These are phyloP conservation scores for Phytophthora agathidicida DNA, from an alignment of 352 stramenopile species.

Conservation along the genomic window DNA sequence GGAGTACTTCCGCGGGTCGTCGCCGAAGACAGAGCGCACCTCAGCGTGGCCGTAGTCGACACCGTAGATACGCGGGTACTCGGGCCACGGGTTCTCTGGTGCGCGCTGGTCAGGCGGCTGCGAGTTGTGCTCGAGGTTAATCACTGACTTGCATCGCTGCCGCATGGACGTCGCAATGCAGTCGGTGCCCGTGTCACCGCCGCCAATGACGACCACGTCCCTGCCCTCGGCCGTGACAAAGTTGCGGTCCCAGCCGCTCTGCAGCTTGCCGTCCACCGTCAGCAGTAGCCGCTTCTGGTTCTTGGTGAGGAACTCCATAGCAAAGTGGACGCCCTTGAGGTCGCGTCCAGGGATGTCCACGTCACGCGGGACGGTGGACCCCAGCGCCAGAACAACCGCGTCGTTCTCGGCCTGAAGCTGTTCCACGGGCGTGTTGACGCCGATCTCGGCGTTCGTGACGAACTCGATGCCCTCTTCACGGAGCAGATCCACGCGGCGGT, in stretches of 20 bases:
- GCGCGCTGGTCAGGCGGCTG: conserved; percentile 91
- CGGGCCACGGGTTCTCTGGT: conserved; percentile 96
- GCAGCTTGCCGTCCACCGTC: conserved; percentile 94
- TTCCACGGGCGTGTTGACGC: conserved; percentile 83
- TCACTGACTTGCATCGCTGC: conserved; percentile 95
- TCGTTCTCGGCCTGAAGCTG: conserved; percentile 83
- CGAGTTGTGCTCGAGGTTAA: conserved; percentile 97
- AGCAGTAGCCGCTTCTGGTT: conserved; percentile 98
- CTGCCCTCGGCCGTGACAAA: conserved; percentile 98
- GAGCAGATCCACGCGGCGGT: conserved; percentile 94
- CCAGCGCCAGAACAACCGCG: conserved; percentile 94
- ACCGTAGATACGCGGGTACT: conserved; percentile 97
- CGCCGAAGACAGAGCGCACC: conserved; percentile 90
- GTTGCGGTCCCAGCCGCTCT: conserved; percentile 94
- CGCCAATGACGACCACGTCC: conserved; percentile 98
- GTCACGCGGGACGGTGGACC: conserved; percentile 95
- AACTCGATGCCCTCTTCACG: conserved; percentile 97
- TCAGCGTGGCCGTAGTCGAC: conserved; percentile 99
- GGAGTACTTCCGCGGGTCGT: conserved; percentile 90
- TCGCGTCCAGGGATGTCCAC: conserved; percentile 89
- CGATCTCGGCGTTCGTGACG: conserved; percentile 95
- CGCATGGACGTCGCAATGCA: conserved; percentile 99
- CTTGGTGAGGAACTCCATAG: conserved; percentile 97
- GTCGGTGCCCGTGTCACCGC: conserved; percentile 97
- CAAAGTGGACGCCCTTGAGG: conserved; percentile 97